Conservation (phyloP, 164 flowering plant species). For the Sedum album region DNA sequence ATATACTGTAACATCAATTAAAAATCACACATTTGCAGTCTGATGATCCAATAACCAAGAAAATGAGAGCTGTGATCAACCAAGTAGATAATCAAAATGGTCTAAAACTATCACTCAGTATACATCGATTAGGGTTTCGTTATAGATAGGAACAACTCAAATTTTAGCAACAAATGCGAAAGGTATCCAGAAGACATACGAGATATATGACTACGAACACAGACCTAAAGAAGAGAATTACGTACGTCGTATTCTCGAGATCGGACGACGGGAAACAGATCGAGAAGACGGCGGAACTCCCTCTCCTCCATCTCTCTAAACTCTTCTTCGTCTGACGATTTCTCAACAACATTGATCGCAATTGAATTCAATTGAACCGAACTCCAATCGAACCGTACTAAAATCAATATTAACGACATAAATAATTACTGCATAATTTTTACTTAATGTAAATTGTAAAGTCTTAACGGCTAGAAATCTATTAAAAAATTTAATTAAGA, state of each 20-base stretch:
- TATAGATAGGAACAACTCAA: background rate
- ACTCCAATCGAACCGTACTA: no score
- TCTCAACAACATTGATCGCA: no score
- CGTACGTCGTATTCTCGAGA: conserved; percentile 56
- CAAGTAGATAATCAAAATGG: background rate
- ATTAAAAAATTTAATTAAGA: no score
- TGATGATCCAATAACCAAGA: background rate
- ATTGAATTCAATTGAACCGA: background rate
- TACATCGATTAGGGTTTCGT: background rate
- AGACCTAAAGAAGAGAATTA: conserved; percentile 14
- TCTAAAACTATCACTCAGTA: background rate
- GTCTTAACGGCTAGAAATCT: background rate
- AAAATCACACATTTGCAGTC: background rate
- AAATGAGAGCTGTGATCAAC: background rate
- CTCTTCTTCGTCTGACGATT: background rate
- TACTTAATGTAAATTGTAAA: no score
- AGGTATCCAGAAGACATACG: background rate
- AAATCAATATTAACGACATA: no score
- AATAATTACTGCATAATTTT: no score
- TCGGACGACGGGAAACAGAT: conserved; percentile 65
- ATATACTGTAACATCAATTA: background rate
- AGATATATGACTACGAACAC: no score
- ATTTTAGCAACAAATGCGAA: background rate
- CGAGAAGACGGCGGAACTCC: conserved; percentile 58
- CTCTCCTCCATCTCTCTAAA: conserved; percentile 42